A percentile compares a stretch with the other conserved stretches of the same genome.
phyloP scores from a whole-genome alignment of 345 rosid genomes.

The Litchi chinensis region DNA sequence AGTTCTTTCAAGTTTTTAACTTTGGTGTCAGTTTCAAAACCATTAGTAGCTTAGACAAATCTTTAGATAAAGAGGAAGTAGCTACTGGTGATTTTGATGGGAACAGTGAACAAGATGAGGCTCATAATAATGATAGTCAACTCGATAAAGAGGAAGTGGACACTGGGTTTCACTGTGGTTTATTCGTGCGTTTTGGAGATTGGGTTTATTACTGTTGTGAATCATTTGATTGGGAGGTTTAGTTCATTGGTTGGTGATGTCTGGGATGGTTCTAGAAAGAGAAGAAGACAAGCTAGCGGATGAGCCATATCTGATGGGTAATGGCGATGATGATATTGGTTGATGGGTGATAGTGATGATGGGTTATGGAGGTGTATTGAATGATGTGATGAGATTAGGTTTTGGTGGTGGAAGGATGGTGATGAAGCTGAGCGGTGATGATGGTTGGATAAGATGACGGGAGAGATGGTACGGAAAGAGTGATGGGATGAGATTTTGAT shows the following conservation, averaged over 20 bases:
- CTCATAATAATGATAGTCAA: slow-evolving; percentile 27
- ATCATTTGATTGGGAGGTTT: slow-evolving; percentile 66
- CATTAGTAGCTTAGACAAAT: slow-evolving; percentile 8
- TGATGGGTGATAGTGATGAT: too few relatives aligned
- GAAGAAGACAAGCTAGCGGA: too few relatives aligned
- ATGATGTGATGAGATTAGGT: too few relatives aligned
- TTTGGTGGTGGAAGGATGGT: too few relatives aligned
- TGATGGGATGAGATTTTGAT: too few relatives aligned
- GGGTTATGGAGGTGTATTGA: too few relatives aligned
- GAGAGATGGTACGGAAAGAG: too few relatives aligned
- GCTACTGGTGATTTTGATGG: slow-evolving; percentile 9
- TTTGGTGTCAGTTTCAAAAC: slow-evolving; percentile 52
- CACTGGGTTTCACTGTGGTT: slow-evolving; percentile 77
- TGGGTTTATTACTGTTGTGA: slow-evolving; percentile 65
- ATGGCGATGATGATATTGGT: too few relatives aligned
- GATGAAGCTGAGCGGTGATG: too few relatives aligned
- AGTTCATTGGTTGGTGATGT: slow-evolving; percentile 51
- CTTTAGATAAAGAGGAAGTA: slow-evolving; percentile 1
- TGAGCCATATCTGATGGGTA: too few relatives aligned
- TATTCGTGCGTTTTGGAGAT: slow-evolving; percentile 80
- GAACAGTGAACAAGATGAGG: slow-evolving; percentile 25
- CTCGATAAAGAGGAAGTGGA: too few relatives aligned
- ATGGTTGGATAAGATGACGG: too few relatives aligned
- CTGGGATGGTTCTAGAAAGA: slow-evolving; percentile 66
- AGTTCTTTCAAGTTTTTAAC: slow-evolving; percentile 54